A percentile compares a stretch with the other conserved stretches of the same genome.
Evolutionary conservation across 306 rosid genomes (phyloP).

Genomic region (Bauhinia variegata): DNA sequence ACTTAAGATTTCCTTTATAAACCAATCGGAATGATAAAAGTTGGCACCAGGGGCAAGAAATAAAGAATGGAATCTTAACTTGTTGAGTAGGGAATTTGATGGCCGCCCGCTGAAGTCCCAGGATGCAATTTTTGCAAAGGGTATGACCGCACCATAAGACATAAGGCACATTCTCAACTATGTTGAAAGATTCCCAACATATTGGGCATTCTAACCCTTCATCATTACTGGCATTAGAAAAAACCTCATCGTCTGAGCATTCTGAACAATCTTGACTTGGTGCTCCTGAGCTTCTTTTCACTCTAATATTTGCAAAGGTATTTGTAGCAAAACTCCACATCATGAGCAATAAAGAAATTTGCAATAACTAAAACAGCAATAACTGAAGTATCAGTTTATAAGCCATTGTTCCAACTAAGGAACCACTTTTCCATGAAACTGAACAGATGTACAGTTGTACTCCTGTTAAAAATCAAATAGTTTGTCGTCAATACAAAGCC

Average conservation of each 20-base stretch:
- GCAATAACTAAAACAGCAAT: constrained; percentile 25
- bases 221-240: constrained; percentile 74
- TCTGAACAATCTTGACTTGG: constrained; percentile 55
- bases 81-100: constrained; percentile 73
- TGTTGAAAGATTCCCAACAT: constrained; percentile 91
- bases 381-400: constrained; percentile 17
- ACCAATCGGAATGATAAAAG: constrained; percentile 65
- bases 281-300: constrained; percentile 56
- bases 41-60: constrained; percentile 95
- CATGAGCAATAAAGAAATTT: constrained; percentile 30
- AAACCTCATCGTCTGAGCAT: constrained; percentile 82
- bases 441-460: not conserved
- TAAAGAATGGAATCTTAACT: constrained; percentile 63
- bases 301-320: constrained; percentile 63
- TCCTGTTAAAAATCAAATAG: constrained; percentile 7
- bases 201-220: constrained; percentile 92
- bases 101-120: constrained; percentile 89
- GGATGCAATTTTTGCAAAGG: too few species aligned
- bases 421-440: constrained; percentile 29
- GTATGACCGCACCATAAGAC: too few species aligned
- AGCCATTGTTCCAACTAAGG: constrained; percentile 31
- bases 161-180: too few species aligned
- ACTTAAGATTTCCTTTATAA: too few species aligned
- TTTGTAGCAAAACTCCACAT: constrained; percentile 88
- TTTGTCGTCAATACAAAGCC: constrained; percentile 35